Conservation (phyloP, 345 rosid genomes). For the Lagerstroemia speciosa region DNA sequence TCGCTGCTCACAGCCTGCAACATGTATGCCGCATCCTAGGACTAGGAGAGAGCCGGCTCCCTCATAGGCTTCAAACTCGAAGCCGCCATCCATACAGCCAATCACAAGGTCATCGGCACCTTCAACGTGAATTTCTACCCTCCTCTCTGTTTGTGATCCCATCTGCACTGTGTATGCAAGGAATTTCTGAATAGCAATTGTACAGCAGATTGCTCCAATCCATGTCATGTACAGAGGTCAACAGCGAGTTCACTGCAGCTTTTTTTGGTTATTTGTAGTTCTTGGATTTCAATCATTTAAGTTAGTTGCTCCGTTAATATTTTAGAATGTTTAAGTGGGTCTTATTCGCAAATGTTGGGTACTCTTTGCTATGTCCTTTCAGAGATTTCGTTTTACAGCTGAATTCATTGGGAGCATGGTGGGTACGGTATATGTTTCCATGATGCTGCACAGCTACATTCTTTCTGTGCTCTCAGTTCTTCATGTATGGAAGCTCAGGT, state of each 20-base stretch:
- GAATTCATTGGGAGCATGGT: constrained; percentile 81
- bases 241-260: not conserved
- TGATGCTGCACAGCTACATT: constrained; percentile 89
- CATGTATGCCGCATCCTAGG: constrained; percentile 43
- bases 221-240: constrained; percentile 84
- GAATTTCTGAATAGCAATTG: not conserved
- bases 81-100: constrained; percentile 65
- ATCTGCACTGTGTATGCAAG: not conserved
- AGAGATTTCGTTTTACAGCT: constrained; percentile 84
- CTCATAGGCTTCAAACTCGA: constrained; percentile 36
- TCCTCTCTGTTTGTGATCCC: not conserved
- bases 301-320: not conserved
- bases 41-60: constrained; percentile 19
- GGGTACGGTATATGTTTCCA: constrained; percentile 83
- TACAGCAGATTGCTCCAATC: not conserved
- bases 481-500: constrained; percentile 44
- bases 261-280: not conserved
- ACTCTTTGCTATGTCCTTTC: constrained; percentile 20
- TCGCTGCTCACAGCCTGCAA: constrained; percentile 49
- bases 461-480: constrained; percentile 80
- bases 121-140: constrained; percentile 43
- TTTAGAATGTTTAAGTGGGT: too few species aligned
- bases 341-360: constrained; percentile 6
- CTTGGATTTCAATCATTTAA: not conserved
- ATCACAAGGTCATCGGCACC: constrained; percentile 68